Evolutionary conservation across 2,329 filamentous ascomycete species (phyloP).

Genomic region (Sarocladium brachiariae): DNA sequence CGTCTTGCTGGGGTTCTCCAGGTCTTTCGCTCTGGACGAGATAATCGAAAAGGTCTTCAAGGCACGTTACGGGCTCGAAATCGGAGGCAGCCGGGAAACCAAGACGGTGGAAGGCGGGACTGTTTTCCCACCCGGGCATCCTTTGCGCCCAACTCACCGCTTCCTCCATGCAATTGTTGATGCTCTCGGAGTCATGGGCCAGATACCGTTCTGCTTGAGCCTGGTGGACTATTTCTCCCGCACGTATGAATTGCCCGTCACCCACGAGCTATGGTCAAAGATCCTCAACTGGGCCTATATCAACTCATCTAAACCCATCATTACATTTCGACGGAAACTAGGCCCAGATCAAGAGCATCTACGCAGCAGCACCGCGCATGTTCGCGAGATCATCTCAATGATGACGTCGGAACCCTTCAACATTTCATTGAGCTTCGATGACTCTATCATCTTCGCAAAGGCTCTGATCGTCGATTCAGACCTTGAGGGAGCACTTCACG

Average conservation of each 20-base stretch:
- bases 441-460: conserved; percentile 42
- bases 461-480: conserved; percentile 23
- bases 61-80: conserved; percentile 23
- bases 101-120: conserved; percentile 26
- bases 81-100: conserved; percentile 14
- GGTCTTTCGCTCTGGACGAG: conserved; percentile 26
- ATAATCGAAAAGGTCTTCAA: conserved; percentile 27
- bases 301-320: conserved; percentile 33
- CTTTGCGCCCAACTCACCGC: conserved; percentile 46
- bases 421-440: conserved; percentile 47
- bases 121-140: conserved; percentile 37
- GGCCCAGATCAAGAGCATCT: not conserved
- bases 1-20: conserved; percentile 34
- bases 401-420: conserved; percentile 55
- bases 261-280: conserved; percentile 54
- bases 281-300: conserved; percentile 63
- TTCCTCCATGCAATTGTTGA: conserved; percentile 64
- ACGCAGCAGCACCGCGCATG: not conserved
- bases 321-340: conserved; percentile 21
- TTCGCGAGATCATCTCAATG: conserved; percentile 43
- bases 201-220: conserved; percentile 50
- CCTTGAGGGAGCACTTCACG: conserved; percentile 4
- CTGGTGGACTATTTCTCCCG: conserved; percentile 57
- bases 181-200: conserved; percentile 58
- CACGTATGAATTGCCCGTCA: conserved; percentile 51